Evolutionary conservation across 345 rosid genomes (phyloP).

Genomic region (Anastatica hierochuntica): DNA sequence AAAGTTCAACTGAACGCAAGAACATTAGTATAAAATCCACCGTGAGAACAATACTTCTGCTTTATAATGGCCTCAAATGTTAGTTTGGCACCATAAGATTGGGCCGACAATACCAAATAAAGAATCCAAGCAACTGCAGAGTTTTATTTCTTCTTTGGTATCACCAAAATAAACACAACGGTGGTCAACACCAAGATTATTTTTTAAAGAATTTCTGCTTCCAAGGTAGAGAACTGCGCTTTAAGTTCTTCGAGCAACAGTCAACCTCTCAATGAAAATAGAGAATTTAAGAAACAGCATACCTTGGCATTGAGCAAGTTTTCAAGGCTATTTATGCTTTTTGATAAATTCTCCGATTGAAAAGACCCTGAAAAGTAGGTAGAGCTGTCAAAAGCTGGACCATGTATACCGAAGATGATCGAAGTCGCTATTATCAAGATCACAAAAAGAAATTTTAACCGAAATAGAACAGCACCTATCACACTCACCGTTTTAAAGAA

Average conservation of each 20-base stretch:
- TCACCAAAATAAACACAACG: background rate
- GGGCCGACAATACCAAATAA: too few species aligned
- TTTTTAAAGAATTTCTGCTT: background rate
- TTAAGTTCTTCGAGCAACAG: constrained; percentile 2
- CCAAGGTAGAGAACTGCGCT: background rate
- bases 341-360: constrained; percentile 48
- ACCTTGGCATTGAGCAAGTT: constrained; percentile 90
- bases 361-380: constrained; percentile 66
- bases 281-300: constrained; percentile 21
- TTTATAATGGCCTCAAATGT: constrained; percentile 5
- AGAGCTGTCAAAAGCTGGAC: constrained; percentile 3
- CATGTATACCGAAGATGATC: constrained; percentile 3
- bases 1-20: constrained; percentile 1
- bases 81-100: constrained; percentile 8
- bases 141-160: too few species aligned
- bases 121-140: too few species aligned
- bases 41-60: background rate
- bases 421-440: constrained; percentile 10
- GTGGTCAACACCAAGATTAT: too few species aligned
- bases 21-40: background rate
- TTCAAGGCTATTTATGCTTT: constrained; percentile 86
- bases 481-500: background rate
- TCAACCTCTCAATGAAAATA: background rate
- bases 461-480: background rate
- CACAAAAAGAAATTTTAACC: background rate